These are phyloP conservation scores for Vickermania ingenoplastis DNA, from an alignment of 208 protist genomes.

Conservation along the genomic window DNA sequence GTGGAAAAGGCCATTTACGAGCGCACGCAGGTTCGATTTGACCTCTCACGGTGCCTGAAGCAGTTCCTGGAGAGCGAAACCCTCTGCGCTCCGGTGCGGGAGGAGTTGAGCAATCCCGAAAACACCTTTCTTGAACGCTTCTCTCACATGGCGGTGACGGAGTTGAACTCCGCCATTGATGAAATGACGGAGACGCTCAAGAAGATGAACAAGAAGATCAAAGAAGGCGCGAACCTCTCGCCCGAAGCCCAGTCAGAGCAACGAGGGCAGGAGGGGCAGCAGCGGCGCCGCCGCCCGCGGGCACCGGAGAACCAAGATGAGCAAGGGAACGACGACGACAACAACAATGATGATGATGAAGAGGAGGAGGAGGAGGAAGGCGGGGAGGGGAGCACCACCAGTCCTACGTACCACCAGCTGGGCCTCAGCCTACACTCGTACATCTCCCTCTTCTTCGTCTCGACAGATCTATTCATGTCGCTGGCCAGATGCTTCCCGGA, in stretches of 20 bases:
- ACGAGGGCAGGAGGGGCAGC: too few relatives aligned
- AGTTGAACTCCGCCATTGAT: conserved; percentile 81
- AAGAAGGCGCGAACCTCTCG: conserved; percentile 47
- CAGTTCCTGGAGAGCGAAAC: conserved; percentile 51
- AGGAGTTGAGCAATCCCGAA: conserved; percentile 62
- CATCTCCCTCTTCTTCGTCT: conserved; percentile 69
- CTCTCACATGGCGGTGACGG: conserved; percentile 83
- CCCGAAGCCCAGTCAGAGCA: conserved; percentile 33
- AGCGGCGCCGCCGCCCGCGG: conserved; percentile 12
- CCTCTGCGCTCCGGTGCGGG: conserved; percentile 60
- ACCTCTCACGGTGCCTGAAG: conserved; percentile 71
- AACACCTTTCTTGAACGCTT: conserved; percentile 67
- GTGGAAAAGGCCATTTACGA: conserved; percentile 85
- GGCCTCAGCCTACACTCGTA: conserved; percentile 48
- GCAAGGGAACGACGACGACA: conserved; percentile 7
- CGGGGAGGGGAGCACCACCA: conserved; percentile 4
- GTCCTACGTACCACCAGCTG: conserved; percentile 66
- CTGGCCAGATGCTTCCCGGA: conserved; percentile 60
- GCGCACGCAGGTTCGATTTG: conserved; percentile 71
- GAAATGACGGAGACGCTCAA: conserved; percentile 72
- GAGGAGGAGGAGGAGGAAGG: conserved; percentile 24
- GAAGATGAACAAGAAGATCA: conserved; percentile 74
- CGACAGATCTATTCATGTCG: conserved; percentile 83
- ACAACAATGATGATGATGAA: conserved; percentile 26
- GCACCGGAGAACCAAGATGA: neutral